Percentiles rank a stretch among this genome's conserved stretches.
These are phyloP conservation scores for Scortechinia acanthostroma DNA, from an alignment of 2,329 filamentous ascomycete species.

Conservation along the genomic window DNA sequence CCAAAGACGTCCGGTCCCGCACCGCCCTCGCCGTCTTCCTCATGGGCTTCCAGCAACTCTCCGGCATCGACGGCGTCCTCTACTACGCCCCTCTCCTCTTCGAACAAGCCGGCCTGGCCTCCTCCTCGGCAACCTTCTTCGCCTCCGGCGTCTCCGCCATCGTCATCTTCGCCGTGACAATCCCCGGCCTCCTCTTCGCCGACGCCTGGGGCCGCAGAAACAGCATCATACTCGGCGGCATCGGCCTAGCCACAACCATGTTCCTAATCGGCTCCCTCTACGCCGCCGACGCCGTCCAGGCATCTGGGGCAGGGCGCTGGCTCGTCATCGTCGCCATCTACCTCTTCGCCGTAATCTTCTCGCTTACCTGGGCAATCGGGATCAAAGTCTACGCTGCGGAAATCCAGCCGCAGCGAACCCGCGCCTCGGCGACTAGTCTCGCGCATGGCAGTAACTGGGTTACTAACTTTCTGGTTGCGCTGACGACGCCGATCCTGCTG, in stretches of 20 bases:
- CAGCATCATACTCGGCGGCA: slow-evolving; percentile 41
- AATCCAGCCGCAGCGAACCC: slow-evolving; percentile 43
- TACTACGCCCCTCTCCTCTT: slow-evolving; percentile 57
- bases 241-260: slow-evolving; percentile 39
- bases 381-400: slow-evolving; percentile 45
- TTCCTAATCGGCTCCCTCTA: slow-evolving; percentile 43
- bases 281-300: slow-evolving; percentile 27
- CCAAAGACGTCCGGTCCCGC: slow-evolving; percentile 27
- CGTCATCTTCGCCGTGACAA: slow-evolving; percentile 42
- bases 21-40: slow-evolving; percentile 46
- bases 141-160: slow-evolving; percentile 52
- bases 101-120: slow-evolving; percentile 45
- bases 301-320: slow-evolving; percentile 32
- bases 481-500: slow-evolving; percentile 31
- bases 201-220: slow-evolving; percentile 47
- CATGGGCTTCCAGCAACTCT: slow-evolving; percentile 50
- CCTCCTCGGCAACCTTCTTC: slow-evolving; percentile 41
- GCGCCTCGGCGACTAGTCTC: slow-evolving; percentile 43
- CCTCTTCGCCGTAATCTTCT: slow-evolving; percentile 35
- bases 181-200: slow-evolving; percentile 43
- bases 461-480: slow-evolving; percentile 34
- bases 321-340: slow-evolving; percentile 41
- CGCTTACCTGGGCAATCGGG: slow-evolving; percentile 40
- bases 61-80: slow-evolving; percentile 52
- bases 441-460: slow-evolving; percentile 45